Evolutionary conservation across 2,329 filamentous ascomycete species (phyloP), one percentile per base, ranked within the genome.

Genomic region (Arthroderma sp.): DNA sequence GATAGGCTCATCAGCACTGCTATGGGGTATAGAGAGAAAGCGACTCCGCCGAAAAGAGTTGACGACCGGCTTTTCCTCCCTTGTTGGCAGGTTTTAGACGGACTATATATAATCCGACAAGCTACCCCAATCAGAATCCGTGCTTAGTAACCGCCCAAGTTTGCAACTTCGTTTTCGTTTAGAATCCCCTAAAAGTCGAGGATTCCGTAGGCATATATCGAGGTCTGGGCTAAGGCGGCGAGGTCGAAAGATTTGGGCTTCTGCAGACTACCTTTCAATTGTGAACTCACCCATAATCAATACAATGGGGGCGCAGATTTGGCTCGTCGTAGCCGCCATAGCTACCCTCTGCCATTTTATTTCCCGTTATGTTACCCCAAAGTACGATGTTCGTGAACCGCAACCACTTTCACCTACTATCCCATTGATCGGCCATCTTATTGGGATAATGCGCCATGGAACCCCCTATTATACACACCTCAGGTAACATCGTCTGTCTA

Each of bases 361-460:
- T 2, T 5, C 19, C 19, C 11, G 43, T 8, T 49, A 49, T 49
- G 5, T 49, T 17, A 6, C 4, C 5, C 15, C 39, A 2, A 43
- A 17, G 6, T 19, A 51, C 17, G 21, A 28, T 28, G 15, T 13
- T 21, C 47, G 43, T 17, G 43, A 47, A 13, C 43, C 43, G 13
- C 65, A 66, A 0, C 15, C 58, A 7, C 56, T 66, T 19, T 51
- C 47, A 9, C 56, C 55, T 23, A 38, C 43, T 2, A 63, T 69
- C 35, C 67, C 67, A 1, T 17, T 68, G 1, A 38, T 69, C 35
- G 66, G 67, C 7, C 67, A 69, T 55, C 2, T 65, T 11, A 35
- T 67, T 15, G 65, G 62, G 1, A 38, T 69, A 7, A 11, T 67
- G 4, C 56, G 61, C 11, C 49, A 66, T 57, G 66, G 67, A 0